Base-by-base conservation (phyloP, 768 basidiomycete species). In the Hypholoma sublateritium region DNA sequence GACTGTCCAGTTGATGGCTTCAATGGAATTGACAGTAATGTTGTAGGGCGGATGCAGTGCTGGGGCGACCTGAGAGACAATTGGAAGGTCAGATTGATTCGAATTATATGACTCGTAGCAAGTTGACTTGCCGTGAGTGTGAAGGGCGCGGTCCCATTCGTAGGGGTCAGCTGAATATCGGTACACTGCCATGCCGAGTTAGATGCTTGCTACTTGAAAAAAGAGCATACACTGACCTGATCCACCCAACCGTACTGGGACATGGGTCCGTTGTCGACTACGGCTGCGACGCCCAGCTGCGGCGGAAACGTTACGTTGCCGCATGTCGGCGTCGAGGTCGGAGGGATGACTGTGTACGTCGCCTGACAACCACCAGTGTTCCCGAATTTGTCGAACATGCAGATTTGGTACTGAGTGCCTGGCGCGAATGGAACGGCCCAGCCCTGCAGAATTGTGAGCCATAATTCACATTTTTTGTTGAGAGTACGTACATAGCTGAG, bases 371-470 rank as follows among this genome's bases (percentile, higher is more conserved):
- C 86, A 17, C 86, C 86, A 1, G 83, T 77, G 58, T 78, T 79
- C 4, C 84, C 84, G 34, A 77, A 77, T 42, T 67, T 75, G 60
- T 84, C 86, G 56, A 84, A 82, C 84, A 87, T 86, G 73, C 85
- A 87, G 62, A 84, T 82, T 74, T 86, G 84, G 66, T 84, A 87
- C 80, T 84, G 64, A 25, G 85, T 86, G 5, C 80, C 84, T 1
- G 85, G 84, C 4, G 72, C 68, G 59, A 83, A 87, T 1, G 85
- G 85, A 35, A 86, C 81, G 21, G 72, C 64, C 78, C 81, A 85
- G 61, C 85, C 79, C 84, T 86, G 59, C 8, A 34, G 11, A 45
- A 22, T 21, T 21, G 14, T 52, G 39, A 32, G 47, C 9, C 32
- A 16, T 19, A 17, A 35, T 22, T 9, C 16, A 49, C 7, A 21